Evolutionary conservation across 805 yeast species (phyloP), one percentile per base, ranked within the genome.

Genomic region (Blastobotrys parvus): DNA sequence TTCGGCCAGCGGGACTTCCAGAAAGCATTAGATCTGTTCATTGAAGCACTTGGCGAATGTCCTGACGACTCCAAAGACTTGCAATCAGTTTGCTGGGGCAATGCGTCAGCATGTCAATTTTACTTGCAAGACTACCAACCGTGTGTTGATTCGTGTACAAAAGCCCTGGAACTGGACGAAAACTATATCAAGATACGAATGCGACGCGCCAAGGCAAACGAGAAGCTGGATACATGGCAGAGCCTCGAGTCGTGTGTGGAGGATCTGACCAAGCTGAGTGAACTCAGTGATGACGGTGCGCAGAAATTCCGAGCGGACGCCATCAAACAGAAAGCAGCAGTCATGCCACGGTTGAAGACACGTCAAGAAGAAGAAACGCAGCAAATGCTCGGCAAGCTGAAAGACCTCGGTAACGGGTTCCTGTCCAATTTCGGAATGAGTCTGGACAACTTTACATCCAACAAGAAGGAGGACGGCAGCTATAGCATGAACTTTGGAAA

Each of bases 161-260:
- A 65, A 29, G 78, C 94, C 0, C 63, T 87, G 23, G 71, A 70
- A 36, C 55, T 77, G 3, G 84, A 86, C 55, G 69, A 74, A 1
- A 58, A 66, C 13, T 80, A 82, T 55, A 59, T 77, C 27, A 87
- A 86, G 60, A 87, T 83, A 0, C 76, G 81, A 54, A 82, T 82
- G 54, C 71, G 96, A 53, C 71, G 88, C 49, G 92, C 92, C 0
- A 71, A 78, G 6, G 78, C 94, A 1, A 65, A 78, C 49, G 75
- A 59, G 39, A 44, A 50, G 31, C 25, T 59, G 7, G 53, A 42
- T 11, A 48, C 56, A 13, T 55, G 62, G 61, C 35, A 54, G 4
- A 41, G 61, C 13, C 45, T 59, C 10, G 60, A 58, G 40, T 33
- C 50, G 2, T 50, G 58, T 4, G n/a, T 47, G 4, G 59, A 54